Conservation (phyloP, 345 rosid species). For the Aquilaria sinensis region DNA sequence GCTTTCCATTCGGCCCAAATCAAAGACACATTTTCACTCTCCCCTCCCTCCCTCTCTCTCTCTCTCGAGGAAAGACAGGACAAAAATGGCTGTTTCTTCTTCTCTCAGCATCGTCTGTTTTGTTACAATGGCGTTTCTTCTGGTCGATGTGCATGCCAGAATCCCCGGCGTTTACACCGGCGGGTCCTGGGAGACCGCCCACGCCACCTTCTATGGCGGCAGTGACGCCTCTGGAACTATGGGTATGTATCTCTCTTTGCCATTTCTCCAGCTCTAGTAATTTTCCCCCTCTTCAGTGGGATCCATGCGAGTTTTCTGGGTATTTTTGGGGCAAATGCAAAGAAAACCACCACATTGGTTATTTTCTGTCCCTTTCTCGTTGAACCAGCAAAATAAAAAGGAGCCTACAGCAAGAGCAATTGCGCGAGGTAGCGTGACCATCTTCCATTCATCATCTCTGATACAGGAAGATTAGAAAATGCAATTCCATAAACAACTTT, state of each 20-base stretch:
- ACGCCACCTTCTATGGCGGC: constrained; percentile 75
- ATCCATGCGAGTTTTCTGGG: too few species aligned
- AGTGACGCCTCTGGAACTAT: constrained; percentile 75
- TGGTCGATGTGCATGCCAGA: constrained; percentile 25
- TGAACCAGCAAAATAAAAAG: too few species aligned
- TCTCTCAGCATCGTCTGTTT: constrained; percentile 2
- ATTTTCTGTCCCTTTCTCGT: too few species aligned
- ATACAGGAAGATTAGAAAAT: too few species aligned
- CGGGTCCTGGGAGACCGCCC: constrained; percentile 51
- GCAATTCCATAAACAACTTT: too few species aligned
- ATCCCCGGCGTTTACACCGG: constrained; percentile 43
- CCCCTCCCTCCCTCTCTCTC: not conserved
- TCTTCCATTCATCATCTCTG: too few species aligned
- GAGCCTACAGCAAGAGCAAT: too few species aligned
- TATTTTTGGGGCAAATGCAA: too few species aligned
- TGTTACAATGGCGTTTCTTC: constrained; percentile 9
- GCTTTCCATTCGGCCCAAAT: constrained; percentile 7
- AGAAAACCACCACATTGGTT: too few species aligned
- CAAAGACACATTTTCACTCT: not conserved
- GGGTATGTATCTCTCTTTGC: constrained; percentile 29
- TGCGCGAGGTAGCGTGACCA: too few species aligned
- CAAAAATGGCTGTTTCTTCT: not conserved
- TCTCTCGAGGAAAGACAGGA: not conserved
- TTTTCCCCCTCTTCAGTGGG: too few species aligned
- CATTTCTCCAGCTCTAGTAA: too few species aligned